Percentiles rank a stretch among this genome's conserved stretches.
Evolutionary conservation across 2,329 filamentous ascomycete genomes (phyloP).

Genomic region (Aureobasidium vineae): DNA sequence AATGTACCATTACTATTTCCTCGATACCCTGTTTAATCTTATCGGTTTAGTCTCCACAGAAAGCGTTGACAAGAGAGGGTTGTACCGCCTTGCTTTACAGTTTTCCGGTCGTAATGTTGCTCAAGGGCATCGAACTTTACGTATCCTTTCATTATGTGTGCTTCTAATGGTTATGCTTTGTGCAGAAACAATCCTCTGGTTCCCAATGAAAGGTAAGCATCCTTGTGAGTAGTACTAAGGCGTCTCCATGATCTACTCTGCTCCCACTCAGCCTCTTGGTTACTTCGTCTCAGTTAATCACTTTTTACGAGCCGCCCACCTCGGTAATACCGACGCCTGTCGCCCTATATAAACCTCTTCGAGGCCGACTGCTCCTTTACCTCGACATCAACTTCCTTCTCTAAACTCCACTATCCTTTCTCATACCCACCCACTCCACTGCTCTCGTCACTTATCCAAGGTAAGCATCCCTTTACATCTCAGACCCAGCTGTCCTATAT

Average conservation of each 20-base stretch:
- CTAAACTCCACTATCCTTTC: no score
- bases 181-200: background rate
- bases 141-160: background rate
- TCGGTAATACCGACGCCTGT: background rate
- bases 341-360: background rate
- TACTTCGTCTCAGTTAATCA: background rate
- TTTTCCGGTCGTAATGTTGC: background rate
- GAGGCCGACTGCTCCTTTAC: background rate
- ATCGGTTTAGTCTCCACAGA: background rate
- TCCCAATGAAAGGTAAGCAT: background rate
- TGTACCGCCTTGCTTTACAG: background rate
- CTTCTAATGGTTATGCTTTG: background rate
- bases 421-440: background rate
- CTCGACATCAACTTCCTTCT: background rate
- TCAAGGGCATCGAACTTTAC: background rate
- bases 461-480: no score
- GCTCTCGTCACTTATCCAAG: no score
- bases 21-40: constrained; percentile 7
- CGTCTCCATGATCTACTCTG: no score
- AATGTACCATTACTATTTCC: constrained; percentile 1
- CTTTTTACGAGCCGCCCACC: background rate
- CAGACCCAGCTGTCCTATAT: background rate
- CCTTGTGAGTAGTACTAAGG: background rate
- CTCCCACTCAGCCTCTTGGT: no score
- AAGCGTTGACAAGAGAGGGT: background rate